Evolutionary conservation across 139 green algal species (phyloP).

Genomic region (Gonium pectorale): DNA sequence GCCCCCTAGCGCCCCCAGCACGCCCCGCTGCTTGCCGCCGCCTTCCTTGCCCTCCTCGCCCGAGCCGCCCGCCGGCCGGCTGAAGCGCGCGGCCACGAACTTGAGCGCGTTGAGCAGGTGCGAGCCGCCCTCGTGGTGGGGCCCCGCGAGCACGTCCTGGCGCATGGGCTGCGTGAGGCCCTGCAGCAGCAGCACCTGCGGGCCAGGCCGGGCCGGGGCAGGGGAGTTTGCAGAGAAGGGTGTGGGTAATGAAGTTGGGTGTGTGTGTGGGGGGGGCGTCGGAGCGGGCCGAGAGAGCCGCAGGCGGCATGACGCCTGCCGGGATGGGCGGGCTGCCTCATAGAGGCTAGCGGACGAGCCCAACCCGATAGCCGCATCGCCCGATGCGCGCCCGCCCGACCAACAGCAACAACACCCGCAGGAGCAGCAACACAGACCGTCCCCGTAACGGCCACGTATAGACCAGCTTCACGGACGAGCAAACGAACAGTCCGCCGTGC

Average conservation of each 20-base stretch:
- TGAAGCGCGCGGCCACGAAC: constrained; percentile 66
- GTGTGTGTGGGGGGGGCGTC: neutral
- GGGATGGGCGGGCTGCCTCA: no score
- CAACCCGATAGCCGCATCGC: no score
- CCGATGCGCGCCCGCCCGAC: no score
- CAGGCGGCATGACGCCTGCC: no score
- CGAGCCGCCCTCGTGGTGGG: constrained; percentile 45
- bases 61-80: neutral
- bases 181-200: constrained; percentile 71
- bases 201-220: neutral
- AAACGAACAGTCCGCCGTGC: no score
- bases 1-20: constrained; percentile 76
- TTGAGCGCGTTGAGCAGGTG: constrained; percentile 66
- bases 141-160: constrained; percentile 53
- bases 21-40: constrained; percentile 46
- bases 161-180: constrained; percentile 57
- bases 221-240: no score
- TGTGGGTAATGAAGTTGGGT: no score
- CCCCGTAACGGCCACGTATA: no score
- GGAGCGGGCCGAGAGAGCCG: neutral
- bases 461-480: no score
- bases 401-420: no score
- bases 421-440: no score
- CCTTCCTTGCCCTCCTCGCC: neutral
- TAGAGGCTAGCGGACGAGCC: no score